Conservation (phyloP, 2,329 filamentous ascomycete species). For the Fusarium veterinarium region DNA sequence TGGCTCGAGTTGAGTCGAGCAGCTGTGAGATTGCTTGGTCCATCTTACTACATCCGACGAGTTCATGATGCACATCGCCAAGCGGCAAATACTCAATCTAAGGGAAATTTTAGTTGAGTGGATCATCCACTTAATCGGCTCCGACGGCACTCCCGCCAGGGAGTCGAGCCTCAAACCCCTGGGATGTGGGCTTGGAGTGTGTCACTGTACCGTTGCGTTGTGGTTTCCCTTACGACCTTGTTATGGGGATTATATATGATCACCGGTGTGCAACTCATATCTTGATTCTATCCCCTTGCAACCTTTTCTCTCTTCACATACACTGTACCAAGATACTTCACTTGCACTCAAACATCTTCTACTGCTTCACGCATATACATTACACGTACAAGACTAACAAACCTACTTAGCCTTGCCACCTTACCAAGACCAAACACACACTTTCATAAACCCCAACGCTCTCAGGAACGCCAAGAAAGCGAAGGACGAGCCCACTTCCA, state of each 20-base stretch:
- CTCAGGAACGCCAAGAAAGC: conserved; percentile 40
- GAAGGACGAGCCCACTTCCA: conserved; percentile 29
- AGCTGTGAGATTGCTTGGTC: conserved; percentile 9
- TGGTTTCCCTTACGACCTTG: conserved; percentile 35
- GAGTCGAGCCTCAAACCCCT: conserved; percentile 45
- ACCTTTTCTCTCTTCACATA: conserved; percentile 6
- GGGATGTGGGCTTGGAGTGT: conserved; percentile 40
- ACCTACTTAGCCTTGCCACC: conserved; percentile 27
- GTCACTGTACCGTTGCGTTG: conserved; percentile 37
- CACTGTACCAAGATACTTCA: background rate
- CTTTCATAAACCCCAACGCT: conserved; percentile 29
- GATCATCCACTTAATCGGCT: conserved; percentile 46
- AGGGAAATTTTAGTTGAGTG: conserved; percentile 47
- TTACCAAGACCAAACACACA: conserved; percentile 31
- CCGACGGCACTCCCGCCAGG: conserved; percentile 45
- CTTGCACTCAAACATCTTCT: background rate
- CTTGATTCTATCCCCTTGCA: conserved; percentile 8
- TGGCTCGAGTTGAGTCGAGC: conserved; percentile 18
- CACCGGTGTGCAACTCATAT: conserved; percentile 29
- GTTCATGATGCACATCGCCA: conserved; percentile 48
- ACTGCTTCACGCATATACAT: background rate
- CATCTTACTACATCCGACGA: conserved; percentile 30
- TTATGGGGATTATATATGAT: conserved; percentile 46
- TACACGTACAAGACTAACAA: conserved; percentile 16
- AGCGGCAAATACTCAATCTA: conserved; percentile 49